Conservation (phyloP, 176 grass and related monocot species). For the Musa troglodytarum region DNA sequence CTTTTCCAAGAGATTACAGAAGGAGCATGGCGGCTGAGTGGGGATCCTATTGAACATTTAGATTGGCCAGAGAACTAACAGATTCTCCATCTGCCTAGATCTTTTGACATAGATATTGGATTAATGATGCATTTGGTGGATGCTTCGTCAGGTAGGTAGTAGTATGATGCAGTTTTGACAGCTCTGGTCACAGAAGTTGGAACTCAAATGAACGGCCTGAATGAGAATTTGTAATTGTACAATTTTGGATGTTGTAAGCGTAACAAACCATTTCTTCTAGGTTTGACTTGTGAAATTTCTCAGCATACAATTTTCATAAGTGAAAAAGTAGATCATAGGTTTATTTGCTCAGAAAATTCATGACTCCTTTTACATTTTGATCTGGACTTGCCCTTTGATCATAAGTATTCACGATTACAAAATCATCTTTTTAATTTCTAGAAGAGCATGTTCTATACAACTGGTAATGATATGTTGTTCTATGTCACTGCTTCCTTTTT, state of each 20-base stretch:
- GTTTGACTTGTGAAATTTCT: background rate
- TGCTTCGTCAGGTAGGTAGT: background rate
- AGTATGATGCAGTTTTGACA: background rate
- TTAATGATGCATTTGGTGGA: background rate
- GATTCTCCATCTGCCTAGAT: background rate
- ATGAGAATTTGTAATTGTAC: background rate
- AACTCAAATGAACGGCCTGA: background rate
- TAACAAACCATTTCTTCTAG: background rate
- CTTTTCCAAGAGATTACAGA: conserved; percentile 62
- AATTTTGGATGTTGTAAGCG: background rate
- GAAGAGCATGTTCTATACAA: no score
- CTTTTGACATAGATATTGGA: background rate
- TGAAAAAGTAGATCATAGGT: background rate
- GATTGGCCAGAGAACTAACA: conserved; percentile 50
- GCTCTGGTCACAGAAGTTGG: background rate
- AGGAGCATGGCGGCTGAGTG: conserved; percentile 54
- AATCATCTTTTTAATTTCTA: no score
- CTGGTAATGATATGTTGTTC: no score
- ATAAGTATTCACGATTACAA: no score
- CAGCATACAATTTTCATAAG: background rate
- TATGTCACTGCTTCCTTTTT: no score
- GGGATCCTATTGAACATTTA: conserved; percentile 31
- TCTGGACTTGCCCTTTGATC: no score
- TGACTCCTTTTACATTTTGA: no score
- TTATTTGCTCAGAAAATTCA: no score